Base-by-base conservation (phyloP, 139 green algal species). In the Haematococcus lacustris region DNA sequence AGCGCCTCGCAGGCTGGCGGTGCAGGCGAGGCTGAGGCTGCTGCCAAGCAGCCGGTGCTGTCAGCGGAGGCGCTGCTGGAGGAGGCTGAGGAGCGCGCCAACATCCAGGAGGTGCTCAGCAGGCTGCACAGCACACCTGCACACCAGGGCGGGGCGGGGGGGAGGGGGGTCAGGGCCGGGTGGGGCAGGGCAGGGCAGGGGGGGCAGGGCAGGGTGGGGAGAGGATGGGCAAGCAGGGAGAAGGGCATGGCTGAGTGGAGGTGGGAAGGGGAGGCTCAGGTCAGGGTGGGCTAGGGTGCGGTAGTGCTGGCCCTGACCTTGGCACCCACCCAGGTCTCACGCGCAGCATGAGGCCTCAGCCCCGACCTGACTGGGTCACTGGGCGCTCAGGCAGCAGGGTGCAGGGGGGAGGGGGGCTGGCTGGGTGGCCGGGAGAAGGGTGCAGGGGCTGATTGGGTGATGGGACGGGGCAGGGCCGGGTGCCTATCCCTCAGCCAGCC, bases 21-120 rank as follows among this genome's bases (percentile, higher is more conserved):
- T 0, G 39, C 34, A 21, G 73, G 73, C 3, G 74, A 72, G n/a
- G 51, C 66, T n/a, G 69, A 60, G 26, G 34, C 37, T n/a, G 73
- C 38, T 0, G 13, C 6, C 30, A 26, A 37, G 32, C 32, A 57
- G 65, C 35, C 41, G 30, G 69, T 51, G 21, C 72, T 86, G 1
- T 79, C 91, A 50, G 73, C 83, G 0, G 84, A 92, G 40, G 83
- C 89, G 78, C 82, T 95, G 64, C 77, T 95, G 51, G 71, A 77
- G 23, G 79, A 91, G 65, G 90, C 90, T 43, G 90, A 95, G 61
- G 85, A 93, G 79, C 76, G 89, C 3, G 89, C 85, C 28, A 80
- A 84, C 3, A 80, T 88, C 23, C 76, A 81, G 13, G 71, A 83
- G 68, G 83, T 87, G 41, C 2, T 76, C n/a, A 21, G 9, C 3